Percentiles rank a stretch among this genome's conserved stretches.
Evolutionary conservation across 306 rosid species (phyloP).

Genomic region (Dalbergia cochinchinensis): DNA sequence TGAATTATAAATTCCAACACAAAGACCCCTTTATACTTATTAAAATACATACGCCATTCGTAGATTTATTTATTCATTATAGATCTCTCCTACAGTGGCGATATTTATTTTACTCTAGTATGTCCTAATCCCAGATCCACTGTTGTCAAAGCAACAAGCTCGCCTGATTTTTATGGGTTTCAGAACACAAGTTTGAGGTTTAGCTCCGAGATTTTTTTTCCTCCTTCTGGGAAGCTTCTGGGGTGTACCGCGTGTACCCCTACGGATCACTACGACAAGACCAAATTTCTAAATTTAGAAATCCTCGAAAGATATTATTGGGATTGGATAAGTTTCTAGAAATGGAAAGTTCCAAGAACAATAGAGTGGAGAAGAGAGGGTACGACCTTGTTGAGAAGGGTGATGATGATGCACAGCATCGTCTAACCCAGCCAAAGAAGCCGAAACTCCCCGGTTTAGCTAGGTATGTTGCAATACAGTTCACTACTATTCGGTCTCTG

Average conservation of each 20-base stretch:
- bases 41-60: conserved; percentile 15
- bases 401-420: conserved; percentile 51
- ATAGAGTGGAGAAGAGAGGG: conserved; percentile 71
- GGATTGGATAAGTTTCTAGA: conserved; percentile 62
- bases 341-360: conserved; percentile 73
- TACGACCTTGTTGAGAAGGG: conserved; percentile 55
- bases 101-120: conserved; percentile 25
- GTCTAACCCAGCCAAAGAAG: conserved; percentile 60
- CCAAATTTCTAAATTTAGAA: conserved; percentile 59
- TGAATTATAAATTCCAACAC: conserved; percentile 35
- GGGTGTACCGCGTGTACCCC: conserved; percentile 11
- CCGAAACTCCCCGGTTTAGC: conserved; percentile 78
- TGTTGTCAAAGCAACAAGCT: conserved; percentile 36
- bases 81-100: conserved; percentile 55
- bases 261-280: conserved; percentile 35
- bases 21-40: background rate
- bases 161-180: conserved; percentile 22
- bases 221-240: conserved; percentile 59
- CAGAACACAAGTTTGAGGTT: conserved; percentile 39
- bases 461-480: conserved; percentile 57
- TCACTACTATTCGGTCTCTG: background rate
- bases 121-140: conserved; percentile 50
- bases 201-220: conserved; percentile 17
- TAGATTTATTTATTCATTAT: conserved; percentile 1
- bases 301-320: conserved; percentile 36